Base-by-base conservation (phyloP, 2,329 filamentous ascomycete species). In the Cordyceps farinosa region DNA sequence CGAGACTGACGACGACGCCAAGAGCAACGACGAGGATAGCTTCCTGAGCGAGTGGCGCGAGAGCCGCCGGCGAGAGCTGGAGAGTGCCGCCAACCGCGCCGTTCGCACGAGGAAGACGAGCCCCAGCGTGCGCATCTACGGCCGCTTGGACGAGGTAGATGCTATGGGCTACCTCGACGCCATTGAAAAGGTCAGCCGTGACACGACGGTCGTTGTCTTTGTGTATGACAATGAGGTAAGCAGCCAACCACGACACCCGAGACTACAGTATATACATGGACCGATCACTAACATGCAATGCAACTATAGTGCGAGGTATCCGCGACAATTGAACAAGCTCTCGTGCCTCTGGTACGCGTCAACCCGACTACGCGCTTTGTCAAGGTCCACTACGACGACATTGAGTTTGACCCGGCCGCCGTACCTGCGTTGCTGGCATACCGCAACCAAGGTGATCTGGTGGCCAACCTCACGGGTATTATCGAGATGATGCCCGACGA, bases 121-220 rank as follows among this genome's bases (percentile, higher is more conserved):
- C 74, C 91, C 92, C 1, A 92, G 89, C 69, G 85, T 90, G 67
- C 82, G 90, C 67, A 82, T 89, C 64, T 98, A 90, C 73, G 95
- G 95, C 29, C 85, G 84, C 13, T 79, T 98, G 66, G 89, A 93
- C 66, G 84, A 87, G 64, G 95, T 98, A 1, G 93, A 98, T 79
- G 94, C 92, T 8, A 81, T 90, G 67, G 95, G 93, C 22, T 99
- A 96, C 71, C 84, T 99, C n/a, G 93, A 98, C 75, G 93, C 94
- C 62, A 92, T 98, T 69, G 95, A 99, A 78, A 95, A 92, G 77
- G 91, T 94, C 5, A 82, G 87, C 45, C 78, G 87, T 54, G 90
- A 94, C 53, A 94, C 91, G 0, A 84, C 90, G 3, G 93, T 98
- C 2, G 90, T 97, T 2, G 95, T 99, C 34, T 96, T 94, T 77